A percentile compares a stretch with the other conserved stretches of the same genome.
phyloP scores from a whole-genome alignment of 1,139 yeast species.

The Sugiyamaella xylanicola region DNA sequence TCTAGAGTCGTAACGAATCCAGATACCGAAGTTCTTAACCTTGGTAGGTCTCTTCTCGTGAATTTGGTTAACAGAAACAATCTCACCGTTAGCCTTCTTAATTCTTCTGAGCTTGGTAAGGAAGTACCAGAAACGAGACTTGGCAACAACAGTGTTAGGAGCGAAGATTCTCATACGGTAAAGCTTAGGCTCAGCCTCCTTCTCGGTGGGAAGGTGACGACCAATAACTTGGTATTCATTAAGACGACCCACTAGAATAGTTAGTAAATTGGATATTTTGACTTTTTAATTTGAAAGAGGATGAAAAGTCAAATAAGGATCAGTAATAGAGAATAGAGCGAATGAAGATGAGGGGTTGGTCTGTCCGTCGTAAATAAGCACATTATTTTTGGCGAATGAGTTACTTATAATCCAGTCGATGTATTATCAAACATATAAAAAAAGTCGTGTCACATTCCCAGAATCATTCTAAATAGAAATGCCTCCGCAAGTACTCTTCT shows the following conservation, averaged over 20 bases:
- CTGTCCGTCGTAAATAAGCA: no score
- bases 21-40: slow-evolving; percentile 99
- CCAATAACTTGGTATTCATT: slow-evolving; percentile 99
- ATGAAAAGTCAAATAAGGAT: no score
- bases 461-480: no score
- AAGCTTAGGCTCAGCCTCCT: slow-evolving; percentile 99
- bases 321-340: no score
- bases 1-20: slow-evolving; percentile 99
- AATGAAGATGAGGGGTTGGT: no score
- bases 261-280: slow-evolving; percentile 5
- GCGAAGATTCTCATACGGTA: slow-evolving; percentile 99
- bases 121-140: slow-evolving; percentile 99
- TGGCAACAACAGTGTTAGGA: slow-evolving; percentile 98
- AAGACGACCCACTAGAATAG: slow-evolving; percentile 59
- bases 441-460: no score
- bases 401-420: no score
- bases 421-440: no score
- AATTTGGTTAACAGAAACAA: slow-evolving; percentile 89
- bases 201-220: slow-evolving; percentile 99
- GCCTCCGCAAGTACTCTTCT: no score
- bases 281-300: no score
- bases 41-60: slow-evolving; percentile 97
- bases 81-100: slow-evolving; percentile 99
- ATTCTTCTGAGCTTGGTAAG: slow-evolving; percentile 99
- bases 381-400: no score